Base-by-base conservation (phyloP, 2,329 filamentous ascomycete genomes). In the Arthrobotrys conoides region DNA sequence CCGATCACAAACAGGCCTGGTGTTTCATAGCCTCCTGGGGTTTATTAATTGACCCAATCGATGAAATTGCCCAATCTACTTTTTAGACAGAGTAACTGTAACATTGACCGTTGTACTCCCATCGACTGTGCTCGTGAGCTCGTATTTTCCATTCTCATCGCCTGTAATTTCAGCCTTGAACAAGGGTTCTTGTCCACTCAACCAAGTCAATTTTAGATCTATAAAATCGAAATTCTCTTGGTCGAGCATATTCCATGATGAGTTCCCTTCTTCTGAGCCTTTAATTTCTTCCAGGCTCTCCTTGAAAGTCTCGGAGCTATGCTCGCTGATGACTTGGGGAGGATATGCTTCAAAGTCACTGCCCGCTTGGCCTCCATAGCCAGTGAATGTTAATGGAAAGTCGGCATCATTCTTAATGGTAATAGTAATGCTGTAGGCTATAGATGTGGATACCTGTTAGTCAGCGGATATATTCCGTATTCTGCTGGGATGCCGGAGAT, bases 191-290 rank as follows among this genome's bases (percentile, higher is more conserved):
- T 63, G 22, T 4, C 67, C 67, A 36, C 73, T 71, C 46, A 71
- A 36, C 73, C 73, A 78, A 4, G 16, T 64, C 18, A 78, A 22
- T 59, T 68, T 67, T 12, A 78, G 41, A 24, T 78, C 73, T n/a
- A 71, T 44, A 27, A 61, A 61, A 61, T 61, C 57, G 12, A 68
- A 57, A 46, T 78, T 71, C 12, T 67, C 68, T 1, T 57, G 67
- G 27, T 78, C 73, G 36, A 64, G 71, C n/a, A 78, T 51, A 27
- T 41, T 61, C 61, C 71, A 78, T 18, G 71, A 69, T 10, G 38
- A 67, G 18, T 51, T 63, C 12, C 73, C 73, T 8, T 71, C 51
- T 6, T 3, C 18, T 1, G 71, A 57, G 36, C 68, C 53, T 12
- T 55, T 48, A 12, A 71, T 41, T 6, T 66, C 30, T 6, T 53